These are phyloP conservation scores for Mycena chlorophos DNA, from an alignment of 768 basidiomycete genomes.

Conservation along the genomic window DNA sequence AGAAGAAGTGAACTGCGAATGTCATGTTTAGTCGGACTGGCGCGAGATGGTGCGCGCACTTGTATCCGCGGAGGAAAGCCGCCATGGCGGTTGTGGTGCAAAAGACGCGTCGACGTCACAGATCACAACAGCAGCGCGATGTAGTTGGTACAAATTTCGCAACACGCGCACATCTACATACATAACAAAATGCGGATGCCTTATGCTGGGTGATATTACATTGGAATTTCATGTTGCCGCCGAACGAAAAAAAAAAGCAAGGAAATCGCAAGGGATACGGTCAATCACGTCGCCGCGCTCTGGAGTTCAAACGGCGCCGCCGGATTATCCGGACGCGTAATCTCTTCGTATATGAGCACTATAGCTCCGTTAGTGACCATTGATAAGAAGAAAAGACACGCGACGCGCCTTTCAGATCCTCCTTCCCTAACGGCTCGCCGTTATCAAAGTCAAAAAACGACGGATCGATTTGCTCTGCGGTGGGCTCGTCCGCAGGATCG, in stretches of 20 bases:
- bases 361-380: constrained; percentile 1
- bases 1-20: constrained; percentile 54
- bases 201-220: background rate
- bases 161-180: background rate
- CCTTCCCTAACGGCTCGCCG: constrained; percentile 62
- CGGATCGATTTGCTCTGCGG: constrained; percentile 71
- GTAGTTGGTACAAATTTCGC: constrained; percentile 1
- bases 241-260: background rate
- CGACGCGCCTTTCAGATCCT: constrained; percentile 62
- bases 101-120: too few species aligned
- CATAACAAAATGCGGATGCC: background rate
- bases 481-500: constrained; percentile 86
- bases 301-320: constrained; percentile 20
- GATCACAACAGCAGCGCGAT: constrained; percentile 4
- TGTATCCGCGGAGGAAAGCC: constrained; percentile 45
- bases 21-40: background rate
- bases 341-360: constrained; percentile 56
- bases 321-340: constrained; percentile 37
- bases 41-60: constrained; percentile 28
- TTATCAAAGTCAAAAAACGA: constrained; percentile 85
- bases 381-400: background rate
- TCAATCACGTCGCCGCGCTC: background rate
- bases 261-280: background rate
- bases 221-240: background rate
- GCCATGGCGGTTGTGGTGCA: constrained; percentile 48